Conservation (phyloP, 345 rosid species). For the Cardiospermum halicacabum region DNA sequence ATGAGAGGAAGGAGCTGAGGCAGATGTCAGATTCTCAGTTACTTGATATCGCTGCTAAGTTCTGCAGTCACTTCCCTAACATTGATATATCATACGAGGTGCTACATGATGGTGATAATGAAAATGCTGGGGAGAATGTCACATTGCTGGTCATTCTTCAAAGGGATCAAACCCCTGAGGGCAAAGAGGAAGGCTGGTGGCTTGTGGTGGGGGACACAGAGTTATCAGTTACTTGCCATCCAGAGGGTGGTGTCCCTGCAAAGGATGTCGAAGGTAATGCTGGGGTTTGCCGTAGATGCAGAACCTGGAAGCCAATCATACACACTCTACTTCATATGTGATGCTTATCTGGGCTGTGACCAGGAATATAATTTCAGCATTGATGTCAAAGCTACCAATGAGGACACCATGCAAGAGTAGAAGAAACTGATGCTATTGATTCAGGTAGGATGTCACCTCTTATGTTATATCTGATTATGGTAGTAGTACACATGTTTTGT, state of each 20-base stretch:
- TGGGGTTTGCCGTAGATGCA: slow-evolving; percentile 66
- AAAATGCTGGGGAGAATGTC: slow-evolving; percentile 53
- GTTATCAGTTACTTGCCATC: slow-evolving; percentile 76
- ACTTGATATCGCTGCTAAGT: slow-evolving; percentile 75
- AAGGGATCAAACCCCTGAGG: slow-evolving; percentile 69
- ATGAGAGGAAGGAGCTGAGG: slow-evolving; percentile 68
- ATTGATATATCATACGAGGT: slow-evolving; percentile 69
- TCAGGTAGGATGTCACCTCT: too few relatives aligned
- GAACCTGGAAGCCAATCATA: slow-evolving; percentile 61
- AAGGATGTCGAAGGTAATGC: slow-evolving; percentile 69
- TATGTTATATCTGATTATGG: too few relatives aligned
- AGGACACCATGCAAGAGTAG: slow-evolving; percentile 14
- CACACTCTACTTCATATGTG: slow-evolving; percentile 77
- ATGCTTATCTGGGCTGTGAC: slow-evolving; percentile 91
- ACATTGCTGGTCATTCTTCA: slow-evolving; percentile 66
- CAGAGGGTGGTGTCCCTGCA: slow-evolving; percentile 82
- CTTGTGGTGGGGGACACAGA: slow-evolving; percentile 81
- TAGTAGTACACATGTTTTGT: too few relatives aligned
- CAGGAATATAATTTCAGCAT: slow-evolving; percentile 66
- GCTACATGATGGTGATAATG: slow-evolving; percentile 43
- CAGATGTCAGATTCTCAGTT: slow-evolving; percentile 61
- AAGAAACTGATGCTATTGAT: too few relatives aligned
- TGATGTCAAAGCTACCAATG: slow-evolving; percentile 46
- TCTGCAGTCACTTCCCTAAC: slow-evolving; percentile 86
- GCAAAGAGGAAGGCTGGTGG: slow-evolving; percentile 99